phyloP scores from a whole-genome alignment of 2,329 filamentous ascomycete species.

The Colletotrichum tofieldiae region DNA sequence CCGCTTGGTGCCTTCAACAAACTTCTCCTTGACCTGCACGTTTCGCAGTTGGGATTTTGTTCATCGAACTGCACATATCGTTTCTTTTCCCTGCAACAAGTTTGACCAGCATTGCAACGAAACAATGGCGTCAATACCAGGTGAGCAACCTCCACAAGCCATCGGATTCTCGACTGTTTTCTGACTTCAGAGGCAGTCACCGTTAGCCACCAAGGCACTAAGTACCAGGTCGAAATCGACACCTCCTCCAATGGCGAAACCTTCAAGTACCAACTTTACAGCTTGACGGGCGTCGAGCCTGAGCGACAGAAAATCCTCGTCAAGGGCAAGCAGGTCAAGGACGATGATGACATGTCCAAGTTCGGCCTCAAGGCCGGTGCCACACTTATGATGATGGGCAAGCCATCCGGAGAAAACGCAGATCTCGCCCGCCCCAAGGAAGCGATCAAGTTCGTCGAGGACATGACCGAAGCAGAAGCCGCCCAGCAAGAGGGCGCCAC shows the following conservation, averaged over 20 bases:
- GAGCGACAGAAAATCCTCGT: conserved; percentile 96
- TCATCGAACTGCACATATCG: conserved; percentile 9
- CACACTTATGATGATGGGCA: conserved; percentile 97
- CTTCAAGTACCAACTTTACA: conserved; percentile 96
- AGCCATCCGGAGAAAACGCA: conserved; percentile 77
- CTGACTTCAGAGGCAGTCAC: conserved; percentile 72
- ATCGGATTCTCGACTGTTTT: conserved; percentile 28
- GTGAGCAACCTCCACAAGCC: conserved; percentile 55
- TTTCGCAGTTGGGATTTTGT: conserved; percentile 20
- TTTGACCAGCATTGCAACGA: conserved; percentile 19
- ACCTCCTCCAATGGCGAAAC: conserved; percentile 87
- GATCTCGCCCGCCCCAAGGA: conserved; percentile 82
- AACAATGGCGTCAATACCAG: conserved; percentile 70
- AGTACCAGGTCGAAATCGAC: conserved; percentile 94
- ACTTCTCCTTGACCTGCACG: conserved; percentile 33
- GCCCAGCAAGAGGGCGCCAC: conserved; percentile 87
- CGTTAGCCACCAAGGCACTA: conserved; percentile 96
- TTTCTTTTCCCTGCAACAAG: conserved; percentile 37
- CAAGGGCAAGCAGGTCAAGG: conserved; percentile 94
- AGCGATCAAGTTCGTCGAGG: conserved; percentile 90
- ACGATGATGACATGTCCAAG: conserved; percentile 89
- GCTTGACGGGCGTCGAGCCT: conserved; percentile 94
- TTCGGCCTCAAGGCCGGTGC: conserved; percentile 90
- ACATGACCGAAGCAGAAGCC: conserved; percentile 96
- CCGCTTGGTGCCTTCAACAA: conserved; percentile 42